Percentiles rank a stretch among this genome's conserved stretches.
phyloP scores from a whole-genome alignment of 305 asterid species.

The Fraxinus floribunda region DNA sequence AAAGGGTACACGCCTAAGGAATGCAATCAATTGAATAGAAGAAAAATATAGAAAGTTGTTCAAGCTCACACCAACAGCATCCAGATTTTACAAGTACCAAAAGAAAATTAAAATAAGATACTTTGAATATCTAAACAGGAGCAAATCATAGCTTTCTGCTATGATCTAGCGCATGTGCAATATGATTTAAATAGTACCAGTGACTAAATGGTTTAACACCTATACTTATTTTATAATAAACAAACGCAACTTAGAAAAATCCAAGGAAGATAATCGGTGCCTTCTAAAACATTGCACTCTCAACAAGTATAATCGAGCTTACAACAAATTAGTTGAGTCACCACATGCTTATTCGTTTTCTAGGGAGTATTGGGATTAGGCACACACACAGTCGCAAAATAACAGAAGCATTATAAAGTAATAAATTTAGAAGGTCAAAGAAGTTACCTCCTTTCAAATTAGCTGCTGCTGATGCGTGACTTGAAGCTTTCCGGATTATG shows the following conservation, averaged over 20 bases:
- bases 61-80: background rate
- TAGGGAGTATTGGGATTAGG: background rate
- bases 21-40: background rate
- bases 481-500: constrained; percentile 72
- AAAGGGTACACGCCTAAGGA: background rate
- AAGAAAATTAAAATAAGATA: background rate
- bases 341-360: background rate
- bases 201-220: background rate
- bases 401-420: constrained; percentile 16
- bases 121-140: constrained; percentile 12
- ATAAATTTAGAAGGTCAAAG: constrained; percentile 1
- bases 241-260: constrained; percentile 4
- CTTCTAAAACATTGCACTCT: constrained; percentile 5
- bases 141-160: constrained; percentile 2
- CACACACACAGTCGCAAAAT: constrained; percentile 7
- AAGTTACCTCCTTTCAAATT: constrained; percentile 65
- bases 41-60: background rate
- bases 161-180: background rate
- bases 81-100: background rate
- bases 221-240: background rate
- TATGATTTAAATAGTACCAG: background rate
- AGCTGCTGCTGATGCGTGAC: constrained; percentile 58
- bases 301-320: constrained; percentile 16
- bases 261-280: constrained; percentile 7
- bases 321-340: background rate